These are phyloP conservation scores for Seiridium unicorne DNA, from an alignment of 2,329 filamentous ascomycete genomes.

Conservation along the genomic window DNA sequence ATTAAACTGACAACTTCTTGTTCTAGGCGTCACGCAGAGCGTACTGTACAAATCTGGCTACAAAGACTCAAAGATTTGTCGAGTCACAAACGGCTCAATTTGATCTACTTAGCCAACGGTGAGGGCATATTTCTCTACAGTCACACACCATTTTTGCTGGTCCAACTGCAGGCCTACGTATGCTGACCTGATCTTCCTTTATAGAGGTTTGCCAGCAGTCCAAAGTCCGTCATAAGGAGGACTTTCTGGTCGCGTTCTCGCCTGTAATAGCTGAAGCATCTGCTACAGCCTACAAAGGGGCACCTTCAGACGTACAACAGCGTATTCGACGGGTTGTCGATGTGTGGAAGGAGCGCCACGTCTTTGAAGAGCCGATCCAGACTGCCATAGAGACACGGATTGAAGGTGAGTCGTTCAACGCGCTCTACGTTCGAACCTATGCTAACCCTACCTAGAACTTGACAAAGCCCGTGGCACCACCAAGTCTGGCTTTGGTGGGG, in stretches of 20 bases:
- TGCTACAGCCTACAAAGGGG: constrained; percentile 85
- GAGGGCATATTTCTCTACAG: constrained; percentile 25
- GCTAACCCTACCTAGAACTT: constrained; percentile 47
- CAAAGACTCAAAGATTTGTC: constrained; percentile 85
- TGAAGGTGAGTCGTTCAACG: constrained; percentile 59
- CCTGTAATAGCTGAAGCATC: constrained; percentile 92
- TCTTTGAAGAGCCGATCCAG: constrained; percentile 81
- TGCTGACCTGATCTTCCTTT: neutral
- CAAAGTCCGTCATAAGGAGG: constrained; percentile 85
- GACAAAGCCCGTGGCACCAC: constrained; percentile 57
- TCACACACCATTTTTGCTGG: neutral
- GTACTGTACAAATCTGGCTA: constrained; percentile 89
- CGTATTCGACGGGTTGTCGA: constrained; percentile 89
- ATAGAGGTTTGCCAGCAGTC: constrained; percentile 94
- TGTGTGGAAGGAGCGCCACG: constrained; percentile 84
- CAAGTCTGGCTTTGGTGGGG: constrained; percentile 54
- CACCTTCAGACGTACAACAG: constrained; percentile 78
- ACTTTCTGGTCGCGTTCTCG: constrained; percentile 89
- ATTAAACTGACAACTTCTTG: neutral
- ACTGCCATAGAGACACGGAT: constrained; percentile 77
- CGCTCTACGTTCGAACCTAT: neutral
- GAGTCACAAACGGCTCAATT: constrained; percentile 80
- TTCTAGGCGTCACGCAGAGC: constrained; percentile 81
- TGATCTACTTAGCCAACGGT: constrained; percentile 96
- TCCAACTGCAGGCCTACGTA: too few relatives aligned